phyloP scores from a whole-genome alignment of 768 basidiomycete species.

The Coprinopsis sp. region DNA sequence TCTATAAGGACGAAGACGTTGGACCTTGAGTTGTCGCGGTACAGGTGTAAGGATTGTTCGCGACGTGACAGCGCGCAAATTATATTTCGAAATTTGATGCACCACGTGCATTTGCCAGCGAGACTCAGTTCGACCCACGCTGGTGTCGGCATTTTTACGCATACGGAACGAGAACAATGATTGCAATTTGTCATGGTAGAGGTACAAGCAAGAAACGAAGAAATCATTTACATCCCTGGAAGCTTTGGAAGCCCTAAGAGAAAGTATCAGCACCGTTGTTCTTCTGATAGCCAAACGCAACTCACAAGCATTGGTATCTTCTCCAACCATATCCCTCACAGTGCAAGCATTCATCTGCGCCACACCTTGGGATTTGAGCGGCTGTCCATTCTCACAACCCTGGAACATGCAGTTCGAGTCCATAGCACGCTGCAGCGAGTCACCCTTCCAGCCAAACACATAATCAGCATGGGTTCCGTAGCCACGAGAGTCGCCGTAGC shows the following conservation, averaged over 20 bases:
- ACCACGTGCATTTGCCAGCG: no score
- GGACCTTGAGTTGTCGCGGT: slow-evolving; percentile 3
- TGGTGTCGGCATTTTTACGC: no score
- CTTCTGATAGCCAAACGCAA: no score
- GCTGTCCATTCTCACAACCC: slow-evolving; percentile 2
- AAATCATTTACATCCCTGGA: no score
- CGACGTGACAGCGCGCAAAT: no score
- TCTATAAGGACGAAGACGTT: not conserved
- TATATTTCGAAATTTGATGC: no score
- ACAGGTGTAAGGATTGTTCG: not conserved
- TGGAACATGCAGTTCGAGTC: slow-evolving; percentile 6
- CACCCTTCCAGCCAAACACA: slow-evolving; percentile 5
- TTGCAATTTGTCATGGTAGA: no score
- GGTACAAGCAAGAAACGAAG: no score
- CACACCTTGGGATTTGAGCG: slow-evolving; percentile 4
- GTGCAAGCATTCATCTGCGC: slow-evolving; percentile 43
- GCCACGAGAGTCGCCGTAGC: slow-evolving; percentile 3
- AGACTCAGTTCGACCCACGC: no score
- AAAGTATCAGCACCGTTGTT: no score
- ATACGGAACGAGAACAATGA: no score
- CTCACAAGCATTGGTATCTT: not conserved
- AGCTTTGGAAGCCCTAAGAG: no score
- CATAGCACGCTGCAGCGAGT: slow-evolving; percentile 4
- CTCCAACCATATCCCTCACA: not conserved
- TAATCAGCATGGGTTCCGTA: slow-evolving; percentile 5